Base-by-base conservation (phyloP, 345 rosid genomes). In the Cardamine chenopodiifolia region DNA sequence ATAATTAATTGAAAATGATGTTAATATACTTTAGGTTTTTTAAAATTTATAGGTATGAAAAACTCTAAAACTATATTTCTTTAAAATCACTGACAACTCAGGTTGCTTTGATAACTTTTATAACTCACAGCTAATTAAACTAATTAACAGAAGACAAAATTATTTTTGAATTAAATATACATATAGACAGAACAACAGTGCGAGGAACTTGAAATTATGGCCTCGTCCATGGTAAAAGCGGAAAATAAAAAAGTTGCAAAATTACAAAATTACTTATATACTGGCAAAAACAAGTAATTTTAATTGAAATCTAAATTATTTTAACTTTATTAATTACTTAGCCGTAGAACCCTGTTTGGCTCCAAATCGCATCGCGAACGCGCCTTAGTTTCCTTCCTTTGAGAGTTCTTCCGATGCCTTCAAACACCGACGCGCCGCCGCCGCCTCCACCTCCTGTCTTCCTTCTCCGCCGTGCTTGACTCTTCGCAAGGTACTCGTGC, bases 341-440 rank as follows among this genome's bases (percentile, higher is more conserved):
- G 3, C 97, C 90, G 62, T 87, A 78, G 62, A 87, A 86, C n/a
- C 96, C 96, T 2, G 96, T 90, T 68, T 84, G 89, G 84, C 95
- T 96, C 99, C 99, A 96, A 19, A 96, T 91, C 0, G 94, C 98
- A 44, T 96, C 99, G 2, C 98, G 85, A 63, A 95, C 94, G 61
- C 97, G 92, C 62, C 98, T 76, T 82, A 95, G 10, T 78, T 95
- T 97, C n/a, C 99, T 84, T 1, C 99, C 99, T 80, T 90, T 95
- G 0, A 95, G 91, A 15, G 98, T 95, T 60, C 97, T 82, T 8
- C 99, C 99, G 10, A 87, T 90, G 1, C 98, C 98, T 64, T 95
- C 94, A 11, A 88, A 85, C 32, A 95, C 88, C n/a, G 98, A 92
- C 56, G 87, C 82, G 23, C 75, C 78, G 4, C 90, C 70, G 58